Base-by-base conservation (phyloP, 202 grass and related monocot genomes). In the Carex sylvatica region DNA sequence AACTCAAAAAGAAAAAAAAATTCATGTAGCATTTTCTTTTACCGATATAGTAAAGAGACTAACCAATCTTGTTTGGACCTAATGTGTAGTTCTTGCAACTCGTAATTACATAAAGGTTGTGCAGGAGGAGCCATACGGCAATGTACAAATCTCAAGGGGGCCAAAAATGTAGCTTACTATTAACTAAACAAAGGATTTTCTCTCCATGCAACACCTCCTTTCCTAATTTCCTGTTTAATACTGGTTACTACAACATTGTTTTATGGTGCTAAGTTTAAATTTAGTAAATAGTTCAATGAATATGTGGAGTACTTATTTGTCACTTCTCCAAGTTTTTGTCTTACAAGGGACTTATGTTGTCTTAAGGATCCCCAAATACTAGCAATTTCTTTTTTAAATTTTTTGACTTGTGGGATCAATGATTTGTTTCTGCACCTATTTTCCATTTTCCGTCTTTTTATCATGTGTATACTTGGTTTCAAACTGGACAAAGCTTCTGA, bases 81-180 rank as follows among this genome's bases (percentile, higher is more conserved):
- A 65, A 74, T 40, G 38, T 86, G 81, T 79, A 94, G 95, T 93
- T 63, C 84, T 98, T 18, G 87, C 92, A 62, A 90, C 87, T 61
- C 80, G 18, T 31, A 85, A 93, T 75, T 87, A 82, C 88, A 82
- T 98, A 83, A 95, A 86, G 80, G 87, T 95, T 36, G 62, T 68
- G 3, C 92, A 98, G 84, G 54, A 47, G 59, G 64, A 86, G 75
- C 55, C 91, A 5, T 98, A 91, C 49, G 84, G 89, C 16, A 89
- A 93, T 26, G 93, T 98, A 80, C 71, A 71, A 82, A 93, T 98
- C 70, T 98, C 92, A 1, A 93, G 64, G 69, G 95, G 89, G 33
- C 68, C 42, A 18, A 98, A 98, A 67, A 90, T 98, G 89, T 97
- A 86, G 87, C 60, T 83, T 64, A 5, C 72, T 75, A 30, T 51